Conservation (phyloP, 2,329 filamentous ascomycete genomes). For the Fusarium ramigenum region DNA sequence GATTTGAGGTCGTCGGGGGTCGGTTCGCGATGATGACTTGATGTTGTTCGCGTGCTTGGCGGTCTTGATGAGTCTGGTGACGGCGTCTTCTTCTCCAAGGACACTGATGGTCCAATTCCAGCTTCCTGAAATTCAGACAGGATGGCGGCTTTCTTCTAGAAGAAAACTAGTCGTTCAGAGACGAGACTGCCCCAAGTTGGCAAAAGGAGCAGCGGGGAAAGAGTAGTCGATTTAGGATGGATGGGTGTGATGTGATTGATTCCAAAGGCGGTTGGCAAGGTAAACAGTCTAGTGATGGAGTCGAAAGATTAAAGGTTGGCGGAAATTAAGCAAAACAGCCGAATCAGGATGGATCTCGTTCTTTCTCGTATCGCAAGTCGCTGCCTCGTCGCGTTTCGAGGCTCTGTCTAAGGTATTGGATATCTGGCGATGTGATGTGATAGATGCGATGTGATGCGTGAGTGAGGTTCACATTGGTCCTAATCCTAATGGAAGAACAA, state of each 20-base stretch:
- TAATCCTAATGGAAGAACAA: constrained; percentile 19
- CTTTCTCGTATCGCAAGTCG: constrained; percentile 8
- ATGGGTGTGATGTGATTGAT: constrained; percentile 17
- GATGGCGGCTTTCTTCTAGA: constrained; percentile 47
- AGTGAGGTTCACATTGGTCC: constrained; percentile 36
- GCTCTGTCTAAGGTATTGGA: constrained; percentile 24
- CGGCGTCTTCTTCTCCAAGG: constrained; percentile 48
- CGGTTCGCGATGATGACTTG: constrained; percentile 37
- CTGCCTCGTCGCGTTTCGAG: constrained; percentile 21
- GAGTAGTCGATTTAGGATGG: constrained; percentile 19
- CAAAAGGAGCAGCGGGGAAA: constrained; percentile 13
- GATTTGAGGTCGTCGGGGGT: constrained; percentile 36
- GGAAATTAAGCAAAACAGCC: constrained; percentile 8
- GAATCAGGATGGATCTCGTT: constrained; percentile 9
- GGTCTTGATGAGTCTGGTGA: constrained; percentile 41
- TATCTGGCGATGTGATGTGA: constrained; percentile 25
- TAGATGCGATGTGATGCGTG: constrained; percentile 34
- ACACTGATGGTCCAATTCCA: constrained; percentile 49
- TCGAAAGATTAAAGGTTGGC: constrained; percentile 28
- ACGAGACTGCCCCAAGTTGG: constrained; percentile 9
- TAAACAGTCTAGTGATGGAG: constrained; percentile 20
- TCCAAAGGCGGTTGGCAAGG: constrained; percentile 18
- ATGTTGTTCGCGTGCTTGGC: constrained; percentile 41
- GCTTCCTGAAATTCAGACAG: constrained; percentile 50
- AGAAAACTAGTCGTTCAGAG: constrained; percentile 15